Percentiles rank a stretch among this genome's conserved stretches.
Evolutionary conservation across 1,284 basidiomycete genomes (phyloP).

Genomic region (Sphagnurus paluster): DNA sequence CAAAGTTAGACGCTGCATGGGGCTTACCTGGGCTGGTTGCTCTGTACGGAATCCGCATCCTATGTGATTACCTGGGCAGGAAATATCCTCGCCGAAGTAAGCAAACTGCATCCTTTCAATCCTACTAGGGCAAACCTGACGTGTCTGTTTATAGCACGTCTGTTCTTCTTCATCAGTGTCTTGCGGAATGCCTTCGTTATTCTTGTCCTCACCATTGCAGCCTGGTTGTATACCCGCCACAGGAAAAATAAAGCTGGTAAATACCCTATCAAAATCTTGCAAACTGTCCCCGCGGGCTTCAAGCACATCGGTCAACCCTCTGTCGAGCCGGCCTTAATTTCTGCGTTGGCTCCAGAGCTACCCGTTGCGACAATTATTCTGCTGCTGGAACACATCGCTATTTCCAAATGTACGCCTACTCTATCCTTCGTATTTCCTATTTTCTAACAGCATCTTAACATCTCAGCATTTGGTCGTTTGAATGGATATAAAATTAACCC

Average conservation of each 20-base stretch:
- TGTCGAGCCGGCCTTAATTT: conserved; percentile 67
- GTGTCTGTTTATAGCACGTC: conserved; percentile 49
- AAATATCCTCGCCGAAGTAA: conserved; percentile 70
- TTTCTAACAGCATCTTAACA: conserved; percentile 15
- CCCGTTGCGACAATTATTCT: conserved; percentile 95
- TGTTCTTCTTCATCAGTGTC: conserved; percentile 85
- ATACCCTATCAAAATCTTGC: conserved; percentile 86
- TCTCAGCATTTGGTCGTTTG: conserved; percentile 88
- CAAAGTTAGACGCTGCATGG: conserved; percentile 86
- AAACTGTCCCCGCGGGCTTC: conserved; percentile 82
- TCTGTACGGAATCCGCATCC: conserved; percentile 77
- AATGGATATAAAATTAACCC: conserved; percentile 99
- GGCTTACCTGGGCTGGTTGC: conserved; percentile 77
- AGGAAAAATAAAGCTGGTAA: conserved; percentile 55
- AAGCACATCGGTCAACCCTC: conserved; percentile 73
- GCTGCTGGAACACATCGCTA: conserved; percentile 95
- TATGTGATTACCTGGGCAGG: conserved; percentile 57
- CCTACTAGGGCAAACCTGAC: too few species aligned
- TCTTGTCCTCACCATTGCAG: conserved; percentile 80
- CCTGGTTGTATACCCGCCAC: conserved; percentile 81
- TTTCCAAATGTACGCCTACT: conserved; percentile 73
- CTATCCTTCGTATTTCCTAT: background rate
- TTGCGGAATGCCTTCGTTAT: conserved; percentile 89
- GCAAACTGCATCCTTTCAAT: conserved; percentile 17
- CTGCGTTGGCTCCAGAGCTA: conserved; percentile 74